Evolutionary conservation across 768 basidiomycete genomes (phyloP).

Genomic region (Royoungia palumana): DNA sequence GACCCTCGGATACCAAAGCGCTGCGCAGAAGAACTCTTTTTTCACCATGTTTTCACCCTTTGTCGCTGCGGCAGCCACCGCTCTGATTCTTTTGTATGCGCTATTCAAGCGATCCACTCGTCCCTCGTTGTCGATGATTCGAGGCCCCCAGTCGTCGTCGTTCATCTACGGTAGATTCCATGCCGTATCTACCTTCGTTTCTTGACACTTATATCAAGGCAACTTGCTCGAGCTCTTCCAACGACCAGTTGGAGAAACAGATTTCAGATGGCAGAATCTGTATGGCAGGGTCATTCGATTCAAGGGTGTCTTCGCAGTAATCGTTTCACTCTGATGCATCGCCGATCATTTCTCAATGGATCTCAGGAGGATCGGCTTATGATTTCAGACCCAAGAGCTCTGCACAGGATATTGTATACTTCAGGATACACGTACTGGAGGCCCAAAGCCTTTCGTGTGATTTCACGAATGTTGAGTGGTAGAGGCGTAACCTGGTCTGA

Average conservation of each 20-base stretch:
- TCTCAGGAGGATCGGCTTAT: slow-evolving; percentile 44
- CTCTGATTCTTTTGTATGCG: not conserved
- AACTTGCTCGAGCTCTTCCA: slow-evolving; percentile 25
- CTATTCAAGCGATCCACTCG: not conserved
- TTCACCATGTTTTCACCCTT: too few species aligned
- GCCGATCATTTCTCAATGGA: slow-evolving; percentile 9
- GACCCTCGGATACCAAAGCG: too few species aligned
- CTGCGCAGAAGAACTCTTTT: too few species aligned
- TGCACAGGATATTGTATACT: slow-evolving; percentile 37
- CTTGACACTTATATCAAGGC: slow-evolving; percentile 20
- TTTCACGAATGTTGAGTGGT: slow-evolving; percentile 25
- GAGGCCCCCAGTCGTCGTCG: not conserved
- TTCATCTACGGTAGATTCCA: not conserved
- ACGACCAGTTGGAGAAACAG: slow-evolving; percentile 25
- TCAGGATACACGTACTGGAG: slow-evolving; percentile 41
- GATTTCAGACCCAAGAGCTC: slow-evolving; percentile 46
- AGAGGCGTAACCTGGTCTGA: slow-evolving; percentile 39
- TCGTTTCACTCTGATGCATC: not conserved
- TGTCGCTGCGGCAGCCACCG: not conserved
- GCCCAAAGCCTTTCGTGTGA: slow-evolving; percentile 13
- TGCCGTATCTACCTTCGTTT: not conserved
- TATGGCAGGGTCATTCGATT: slow-evolving; percentile 27
- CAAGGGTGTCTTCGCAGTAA: slow-evolving; percentile 23
- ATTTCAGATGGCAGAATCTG: slow-evolving; percentile 28
- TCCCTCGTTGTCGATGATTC: not conserved